These are phyloP conservation scores for Epichloe brachyelytri DNA, from an alignment of 2,329 filamentous ascomycete species.

Conservation along the genomic window DNA sequence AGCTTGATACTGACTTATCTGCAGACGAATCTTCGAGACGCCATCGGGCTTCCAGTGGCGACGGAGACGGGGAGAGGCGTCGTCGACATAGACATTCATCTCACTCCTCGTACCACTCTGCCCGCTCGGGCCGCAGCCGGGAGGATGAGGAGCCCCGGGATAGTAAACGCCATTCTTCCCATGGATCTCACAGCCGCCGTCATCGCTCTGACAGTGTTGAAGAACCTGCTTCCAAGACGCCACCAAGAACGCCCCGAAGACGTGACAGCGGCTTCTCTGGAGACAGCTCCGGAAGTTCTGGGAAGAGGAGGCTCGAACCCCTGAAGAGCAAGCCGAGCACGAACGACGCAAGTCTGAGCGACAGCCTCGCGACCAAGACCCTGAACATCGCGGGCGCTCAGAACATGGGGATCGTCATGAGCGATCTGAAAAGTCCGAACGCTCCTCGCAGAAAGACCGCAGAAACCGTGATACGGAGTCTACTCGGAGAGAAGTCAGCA, in stretches of 20 bases:
- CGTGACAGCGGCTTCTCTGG: constrained; percentile 34
- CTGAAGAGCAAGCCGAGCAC: constrained; percentile 36
- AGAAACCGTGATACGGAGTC: constrained; percentile 22
- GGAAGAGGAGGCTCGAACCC: constrained; percentile 25
- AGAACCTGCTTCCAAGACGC: constrained; percentile 21
- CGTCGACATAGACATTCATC: constrained; percentile 25
- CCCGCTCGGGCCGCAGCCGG: constrained; percentile 17
- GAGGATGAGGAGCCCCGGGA: constrained; percentile 20
- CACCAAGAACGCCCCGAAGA: constrained; percentile 27
- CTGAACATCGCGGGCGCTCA: constrained; percentile 13
- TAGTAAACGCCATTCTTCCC: constrained; percentile 16
- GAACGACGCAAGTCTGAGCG: constrained; percentile 37
- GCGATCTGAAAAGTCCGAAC: constrained; percentile 2
- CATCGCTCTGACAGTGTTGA: constrained; percentile 26
- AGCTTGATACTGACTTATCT: constrained; percentile 42
- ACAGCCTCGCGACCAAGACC: constrained; percentile 16
- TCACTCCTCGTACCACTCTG: constrained; percentile 18
- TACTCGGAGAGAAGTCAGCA: constrained; percentile 18
- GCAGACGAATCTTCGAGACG: constrained; percentile 37
- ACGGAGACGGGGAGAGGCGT: constrained; percentile 27
- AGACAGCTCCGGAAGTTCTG: constrained; percentile 24
- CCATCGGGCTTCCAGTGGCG: constrained; percentile 20
- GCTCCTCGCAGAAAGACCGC: constrained; percentile 10
- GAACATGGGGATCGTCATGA: constrained; percentile 15
- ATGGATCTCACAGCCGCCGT: constrained; percentile 18